Base-by-base conservation (phyloP, 2,329 filamentous ascomycete species). In the Fusarium decemcellulare region DNA sequence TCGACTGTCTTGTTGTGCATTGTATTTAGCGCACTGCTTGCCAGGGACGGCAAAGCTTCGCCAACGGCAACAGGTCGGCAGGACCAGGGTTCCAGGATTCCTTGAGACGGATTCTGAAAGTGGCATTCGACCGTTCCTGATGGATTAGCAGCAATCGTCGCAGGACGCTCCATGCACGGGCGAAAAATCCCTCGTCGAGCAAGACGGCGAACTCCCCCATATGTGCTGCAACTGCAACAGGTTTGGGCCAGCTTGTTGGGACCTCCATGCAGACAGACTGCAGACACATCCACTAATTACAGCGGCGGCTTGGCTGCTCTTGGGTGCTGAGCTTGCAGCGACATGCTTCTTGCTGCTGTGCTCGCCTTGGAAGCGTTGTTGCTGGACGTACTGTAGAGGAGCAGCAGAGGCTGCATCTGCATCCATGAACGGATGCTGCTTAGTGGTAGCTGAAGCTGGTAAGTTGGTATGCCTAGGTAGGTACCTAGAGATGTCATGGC, bases 101-200 rank as follows among this genome's bases (percentile, higher is more conserved):
- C 56, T 67, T 63, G 40, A 16, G 61, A 61, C 51, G 39, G 61
- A 34, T 59, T 64, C 42, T 15, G 46, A 67, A 39, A 44, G 63
- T 53, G 43, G 46, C 50, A 67, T 56, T 9, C 43, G 37, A 16
- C n/a, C 12, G 54, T 60, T 63, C 46, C 59, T 64, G 52, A 27
- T 51, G 55, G 63, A 56, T 63, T 48, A 46, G 18, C 34, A 56
- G 18, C 40, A 46, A 36, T 30, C 18, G 15, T 37, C 53, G n/a
- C n/a, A 46, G 53, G 29, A 56, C 37, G 47, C 30, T 37, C 18
- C 9, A 56, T 47, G 53, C 42, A 39, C n/a, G 23, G 51, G 37
- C 16, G 46, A 32, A 48, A 57, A 57, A 57, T 57, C 32, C 54
- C 54, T 57, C 54, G 54, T 23, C 43, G 40, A 57, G 16, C 14